A percentile compares a stretch with the other conserved stretches of the same genome.
Conservation (phyloP, 768 basidiomycete genomes). For the Leccinum fibrillosum region DNA sequence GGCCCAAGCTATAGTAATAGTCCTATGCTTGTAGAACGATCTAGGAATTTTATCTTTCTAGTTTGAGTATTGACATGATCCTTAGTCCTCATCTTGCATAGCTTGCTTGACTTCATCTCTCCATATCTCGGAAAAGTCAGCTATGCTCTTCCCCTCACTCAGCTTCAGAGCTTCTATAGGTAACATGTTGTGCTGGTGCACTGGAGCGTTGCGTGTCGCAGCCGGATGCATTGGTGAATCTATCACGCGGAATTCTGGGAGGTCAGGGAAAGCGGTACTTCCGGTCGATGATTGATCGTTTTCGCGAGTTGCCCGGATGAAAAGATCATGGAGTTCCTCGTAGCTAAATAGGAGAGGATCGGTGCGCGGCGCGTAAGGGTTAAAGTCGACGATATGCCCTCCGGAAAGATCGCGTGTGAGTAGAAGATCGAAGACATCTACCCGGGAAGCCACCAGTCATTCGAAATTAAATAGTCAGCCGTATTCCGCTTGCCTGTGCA, state of each 20-base stretch:
- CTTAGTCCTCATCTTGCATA: slow-evolving; percentile 16
- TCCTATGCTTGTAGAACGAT: not conserved
- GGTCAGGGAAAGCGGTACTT: slow-evolving; percentile 1
- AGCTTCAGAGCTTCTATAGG: slow-evolving; percentile 85
- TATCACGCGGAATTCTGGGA: slow-evolving; percentile 60
- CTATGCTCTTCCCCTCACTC: slow-evolving; percentile 67
- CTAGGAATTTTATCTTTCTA: not conserved
- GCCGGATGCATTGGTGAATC: slow-evolving; percentile 73
- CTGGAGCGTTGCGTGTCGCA: slow-evolving; percentile 63
- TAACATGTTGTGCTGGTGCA: slow-evolving; percentile 84
- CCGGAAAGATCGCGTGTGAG: slow-evolving; percentile 76
- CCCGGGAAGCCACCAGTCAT: not conserved
- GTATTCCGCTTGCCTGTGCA: not conserved
- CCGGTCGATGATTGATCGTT: not conserved
- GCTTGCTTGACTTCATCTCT: slow-evolving; percentile 47
- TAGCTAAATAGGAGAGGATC: slow-evolving; percentile 86
- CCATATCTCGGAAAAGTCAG: slow-evolving; percentile 71
- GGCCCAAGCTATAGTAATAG: slow-evolving; percentile 19
- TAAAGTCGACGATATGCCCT: slow-evolving; percentile 88
- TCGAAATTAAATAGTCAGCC: not conserved
- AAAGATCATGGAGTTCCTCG: slow-evolving; percentile 57
- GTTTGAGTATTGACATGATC: not conserved
- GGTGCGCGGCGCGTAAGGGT: slow-evolving; percentile 83
- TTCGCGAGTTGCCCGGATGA: slow-evolving; percentile 11
- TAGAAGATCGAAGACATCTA: slow-evolving; percentile 80